phyloP scores from a whole-genome alignment of 73 alveolate genomes.

The Tetrahymena thermophila region DNA sequence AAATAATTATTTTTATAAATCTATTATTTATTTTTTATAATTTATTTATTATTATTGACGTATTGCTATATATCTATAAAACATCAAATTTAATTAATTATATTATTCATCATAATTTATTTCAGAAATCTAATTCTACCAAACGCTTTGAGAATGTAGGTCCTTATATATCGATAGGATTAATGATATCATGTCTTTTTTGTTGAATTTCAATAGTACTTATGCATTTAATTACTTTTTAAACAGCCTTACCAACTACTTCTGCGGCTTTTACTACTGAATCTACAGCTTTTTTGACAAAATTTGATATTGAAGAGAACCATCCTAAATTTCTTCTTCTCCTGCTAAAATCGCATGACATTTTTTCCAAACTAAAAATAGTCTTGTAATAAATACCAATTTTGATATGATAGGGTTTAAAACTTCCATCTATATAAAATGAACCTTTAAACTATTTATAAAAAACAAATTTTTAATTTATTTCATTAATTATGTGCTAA shows the following conservation, averaged over 20 bases:
- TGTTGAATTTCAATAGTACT: background rate
- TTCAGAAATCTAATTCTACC: background rate
- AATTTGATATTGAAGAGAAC: background rate
- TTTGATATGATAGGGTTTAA: background rate
- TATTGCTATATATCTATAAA: too few relatives aligned
- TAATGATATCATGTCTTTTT: background rate
- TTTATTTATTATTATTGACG: too few relatives aligned
- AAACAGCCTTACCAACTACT: background rate
- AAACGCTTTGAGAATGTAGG: background rate
- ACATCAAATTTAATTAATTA: too few relatives aligned
- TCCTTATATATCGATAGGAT: background rate
- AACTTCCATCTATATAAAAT: background rate
- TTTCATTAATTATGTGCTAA: background rate
- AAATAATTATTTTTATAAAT: too few relatives aligned
- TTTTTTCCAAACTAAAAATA: background rate
- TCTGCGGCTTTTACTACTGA: background rate
- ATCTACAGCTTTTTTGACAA: background rate
- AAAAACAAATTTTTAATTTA: background rate
- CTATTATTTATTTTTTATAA: too few relatives aligned
- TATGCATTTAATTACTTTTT: background rate
- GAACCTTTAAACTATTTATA: background rate
- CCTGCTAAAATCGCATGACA: background rate
- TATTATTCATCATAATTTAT: background rate
- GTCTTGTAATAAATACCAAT: background rate
- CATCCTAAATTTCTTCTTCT: background rate